Base-by-base conservation (phyloP, 768 basidiomycete species). In the Nidularia pulvinata region DNA sequence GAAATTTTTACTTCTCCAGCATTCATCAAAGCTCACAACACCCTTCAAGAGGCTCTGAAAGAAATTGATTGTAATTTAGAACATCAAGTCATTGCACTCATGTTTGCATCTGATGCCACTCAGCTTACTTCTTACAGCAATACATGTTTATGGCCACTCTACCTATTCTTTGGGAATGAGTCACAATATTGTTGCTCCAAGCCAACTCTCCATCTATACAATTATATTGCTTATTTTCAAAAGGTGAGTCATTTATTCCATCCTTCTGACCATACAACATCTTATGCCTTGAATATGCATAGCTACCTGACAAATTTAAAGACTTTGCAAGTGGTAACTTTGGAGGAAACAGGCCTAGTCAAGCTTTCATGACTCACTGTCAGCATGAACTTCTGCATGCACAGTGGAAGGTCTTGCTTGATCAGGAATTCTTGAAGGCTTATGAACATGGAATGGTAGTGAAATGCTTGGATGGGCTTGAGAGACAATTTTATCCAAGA, bases 141-240 rank as follows among this genome's bases (percentile, higher is more conserved):
- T 13, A 67, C 69, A 0, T 54, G 54, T 7, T 54, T 71, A 1
- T 79, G 74, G 78, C 78, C 77, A 0, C 50, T 73, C 0, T 80
- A 79, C 47, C 37, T 75, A 7, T 70, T 62, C 35, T 63, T 74
- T 35, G 75, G 73, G 1, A 72, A 72, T 48, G 57, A 61, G 14
- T 77, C 77, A 1, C 79, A 81, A 55, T 78, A 76, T 54, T 57
- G 50, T 0, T 60, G 69, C 0, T 52, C 51, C 2, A 61, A 65
- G 32, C 74, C 74, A 0, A 54, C 49, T 4, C 59, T 61, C 0
- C 57, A 61, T 30, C 61, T 71, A 3, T 63, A 61, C 5, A 71
- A 80, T 52, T 74, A 75, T 51, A 14, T 77, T 3, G 76, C 71
- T 2, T 79, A 78, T 57, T 68, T 81, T 37, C 75, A n/a, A n/a